Percentiles rank a stretch among this genome's conserved stretches.
Evolutionary conservation across 2,329 filamentous ascomycete genomes (phyloP).

Genomic region (Colletotrichum australisinense): DNA sequence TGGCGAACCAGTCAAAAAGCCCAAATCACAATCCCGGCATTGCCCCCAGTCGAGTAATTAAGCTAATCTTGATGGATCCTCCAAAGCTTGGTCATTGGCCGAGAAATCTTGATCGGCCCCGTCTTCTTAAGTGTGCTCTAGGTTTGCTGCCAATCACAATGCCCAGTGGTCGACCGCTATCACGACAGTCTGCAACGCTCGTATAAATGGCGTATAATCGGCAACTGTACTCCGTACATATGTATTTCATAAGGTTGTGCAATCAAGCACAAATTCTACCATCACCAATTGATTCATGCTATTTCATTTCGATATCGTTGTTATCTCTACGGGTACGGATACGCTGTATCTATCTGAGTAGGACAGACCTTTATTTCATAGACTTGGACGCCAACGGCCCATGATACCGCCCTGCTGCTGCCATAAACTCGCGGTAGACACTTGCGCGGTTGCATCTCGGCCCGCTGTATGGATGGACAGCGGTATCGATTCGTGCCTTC

Average conservation of each 20-base stretch:
- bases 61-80: conserved; percentile 32
- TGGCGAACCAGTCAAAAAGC: conserved; percentile 9
- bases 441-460: conserved; percentile 6
- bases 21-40: conserved; percentile 15
- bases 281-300: neutral
- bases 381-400: neutral
- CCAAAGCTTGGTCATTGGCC: conserved; percentile 35
- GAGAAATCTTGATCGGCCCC: conserved; percentile 4
- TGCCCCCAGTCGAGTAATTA: conserved; percentile 19
- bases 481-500: conserved; percentile 3
- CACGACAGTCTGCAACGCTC: neutral
- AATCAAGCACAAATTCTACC: neutral
- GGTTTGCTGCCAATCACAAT: conserved; percentile 17
- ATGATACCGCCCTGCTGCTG: too few relatives aligned
- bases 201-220: conserved; percentile 20
- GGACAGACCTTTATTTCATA: too few relatives aligned
- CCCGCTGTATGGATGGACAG: neutral
- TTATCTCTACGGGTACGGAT: too few relatives aligned
- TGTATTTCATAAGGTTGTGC: conserved; percentile 18
- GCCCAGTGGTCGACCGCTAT: neutral
- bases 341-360: too few relatives aligned
- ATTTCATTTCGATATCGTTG: neutral
- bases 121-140: neutral
- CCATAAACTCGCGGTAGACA: neutral
- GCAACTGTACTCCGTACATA: neutral